phyloP scores from a whole-genome alignment of 805 yeast genomes.

The Metschnikowia picachoensis region DNA sequence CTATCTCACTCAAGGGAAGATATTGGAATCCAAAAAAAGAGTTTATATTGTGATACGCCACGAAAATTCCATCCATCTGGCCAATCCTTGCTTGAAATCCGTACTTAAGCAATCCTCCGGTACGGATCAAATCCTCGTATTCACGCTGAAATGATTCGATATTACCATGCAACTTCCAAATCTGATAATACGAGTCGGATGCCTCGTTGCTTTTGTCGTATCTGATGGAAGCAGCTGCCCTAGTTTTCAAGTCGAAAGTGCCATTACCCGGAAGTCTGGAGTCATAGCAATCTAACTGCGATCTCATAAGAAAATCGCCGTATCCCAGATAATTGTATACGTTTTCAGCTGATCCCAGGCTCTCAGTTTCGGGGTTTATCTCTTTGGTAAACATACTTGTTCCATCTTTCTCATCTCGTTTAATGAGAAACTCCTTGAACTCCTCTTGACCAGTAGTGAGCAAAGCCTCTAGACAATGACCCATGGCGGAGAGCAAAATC shows the following conservation, averaged over 20 bases:
- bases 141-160: conserved; percentile 85
- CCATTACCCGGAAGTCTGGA: conserved; percentile 81
- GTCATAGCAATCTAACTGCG: conserved; percentile 86
- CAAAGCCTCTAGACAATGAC: conserved; percentile 74
- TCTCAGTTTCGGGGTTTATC: background rate
- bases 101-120: conserved; percentile 75
- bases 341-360: conserved; percentile 14
- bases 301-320: conserved; percentile 74
- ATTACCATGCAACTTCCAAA: conserved; percentile 56
- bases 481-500: conserved; percentile 66
- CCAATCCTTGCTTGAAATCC: conserved; percentile 91
- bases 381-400: background rate
- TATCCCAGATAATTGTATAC: conserved; percentile 68
- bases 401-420: conserved; percentile 10
- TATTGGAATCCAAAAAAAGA: conserved; percentile 88
- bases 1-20: conserved; percentile 70
- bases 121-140: conserved; percentile 64
- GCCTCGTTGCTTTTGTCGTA: conserved; percentile 63
- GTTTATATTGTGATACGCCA: conserved; percentile 84
- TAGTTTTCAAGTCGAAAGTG: conserved; percentile 84
- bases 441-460: conserved; percentile 57
- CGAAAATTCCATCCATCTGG: conserved; percentile 92
- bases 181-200: conserved; percentile 61
- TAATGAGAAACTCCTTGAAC: conserved; percentile 38
- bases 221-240: conserved; percentile 86